Evolutionary conservation across 805 yeast species (phyloP).

Genomic region (Clavispora vitiphila): DNA sequence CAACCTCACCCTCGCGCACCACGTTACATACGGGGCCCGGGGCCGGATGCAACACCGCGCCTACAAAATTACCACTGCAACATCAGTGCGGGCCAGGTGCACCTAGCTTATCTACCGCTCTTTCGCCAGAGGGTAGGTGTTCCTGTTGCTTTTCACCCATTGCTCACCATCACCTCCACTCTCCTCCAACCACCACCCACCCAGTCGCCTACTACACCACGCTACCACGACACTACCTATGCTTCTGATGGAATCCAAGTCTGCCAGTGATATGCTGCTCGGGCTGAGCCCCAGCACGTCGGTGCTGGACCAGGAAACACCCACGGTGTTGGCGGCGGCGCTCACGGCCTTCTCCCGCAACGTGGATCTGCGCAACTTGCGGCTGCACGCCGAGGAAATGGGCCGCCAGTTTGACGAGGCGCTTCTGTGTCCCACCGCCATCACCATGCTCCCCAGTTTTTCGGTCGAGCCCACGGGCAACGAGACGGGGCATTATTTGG

Average conservation of each 20-base stretch:
- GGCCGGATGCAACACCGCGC: background rate
- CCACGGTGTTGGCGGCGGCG: conserved; percentile 5
- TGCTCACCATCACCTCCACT: background rate
- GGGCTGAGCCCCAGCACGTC: conserved; percentile 9
- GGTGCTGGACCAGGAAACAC: conserved; percentile 3
- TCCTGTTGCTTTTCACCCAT: too few relatives aligned
- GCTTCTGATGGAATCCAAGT: background rate
- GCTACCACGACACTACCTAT: background rate
- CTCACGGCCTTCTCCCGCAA: conserved; percentile 4
- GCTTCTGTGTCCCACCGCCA: conserved; percentile 19
- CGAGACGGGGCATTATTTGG: conserved; percentile 36
- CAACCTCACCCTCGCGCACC: background rate
- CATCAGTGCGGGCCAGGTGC: background rate
- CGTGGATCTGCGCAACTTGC: conserved; percentile 4
- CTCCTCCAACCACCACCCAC: background rate
- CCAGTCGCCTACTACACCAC: background rate
- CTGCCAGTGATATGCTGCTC: conserved; percentile 5
- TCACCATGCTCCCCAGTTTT: conserved; percentile 38
- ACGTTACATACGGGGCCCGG: background rate
- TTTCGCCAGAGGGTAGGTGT: too few relatives aligned
- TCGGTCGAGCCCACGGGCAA: conserved; percentile 34
- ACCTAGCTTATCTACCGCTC: background rate
- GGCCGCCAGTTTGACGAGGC: conserved; percentile 26
- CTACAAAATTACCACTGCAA: background rate
- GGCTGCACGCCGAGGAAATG: conserved; percentile 17